Base-by-base conservation (phyloP, 306 rosid species). In the Prosopis cineraria region DNA sequence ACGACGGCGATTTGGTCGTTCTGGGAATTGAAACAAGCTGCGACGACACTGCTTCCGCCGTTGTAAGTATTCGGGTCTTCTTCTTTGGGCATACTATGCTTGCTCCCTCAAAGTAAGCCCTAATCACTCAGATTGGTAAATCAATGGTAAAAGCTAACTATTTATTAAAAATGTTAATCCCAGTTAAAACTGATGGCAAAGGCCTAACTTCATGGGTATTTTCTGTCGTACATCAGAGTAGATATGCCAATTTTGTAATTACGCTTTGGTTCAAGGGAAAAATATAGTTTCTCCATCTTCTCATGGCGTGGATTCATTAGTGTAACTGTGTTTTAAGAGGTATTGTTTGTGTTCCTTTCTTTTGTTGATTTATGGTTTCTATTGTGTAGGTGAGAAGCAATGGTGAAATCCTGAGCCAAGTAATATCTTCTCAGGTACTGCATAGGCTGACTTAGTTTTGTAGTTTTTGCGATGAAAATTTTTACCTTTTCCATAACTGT, bases 21-120 rank as follows among this genome's bases (percentile, higher is more conserved):
- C 84, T 95, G 43, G 98, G 98, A 68, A 92, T 95, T 39, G 98
- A 95, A 81, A 95, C 98, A 63, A 92, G 98, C 89, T 92, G 98
- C 77, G 98, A 95, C 80, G 98, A 95, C 83, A 95, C 98, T 5
- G 98, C 97, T 0, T 98, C 96, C 7, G 98, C 98, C 17, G 87
- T 95, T 45, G 98, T 95, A 86, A 64, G 93, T 77, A 10, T 27
- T 14, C 78, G 22, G 37, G 33, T 68, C 43, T 6, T 45, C 20
- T 67, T 48, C 64, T 3, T 79, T 76, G 53, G 1, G 1, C 58
- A 24, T 24, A 11, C 63, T 55, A 11, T 24, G 17, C 24, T 55
- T 55, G 5, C 63, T 55, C 31, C 63, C 16, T 24, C 33, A 10
- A 24, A 55, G 17, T 1, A 55, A 24, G 17, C 33, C 63, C 17